Evolutionary conservation across 306 rosid species (phyloP), one percentile per base, ranked within the genome.

Genomic region (Ormosia emarginata): DNA sequence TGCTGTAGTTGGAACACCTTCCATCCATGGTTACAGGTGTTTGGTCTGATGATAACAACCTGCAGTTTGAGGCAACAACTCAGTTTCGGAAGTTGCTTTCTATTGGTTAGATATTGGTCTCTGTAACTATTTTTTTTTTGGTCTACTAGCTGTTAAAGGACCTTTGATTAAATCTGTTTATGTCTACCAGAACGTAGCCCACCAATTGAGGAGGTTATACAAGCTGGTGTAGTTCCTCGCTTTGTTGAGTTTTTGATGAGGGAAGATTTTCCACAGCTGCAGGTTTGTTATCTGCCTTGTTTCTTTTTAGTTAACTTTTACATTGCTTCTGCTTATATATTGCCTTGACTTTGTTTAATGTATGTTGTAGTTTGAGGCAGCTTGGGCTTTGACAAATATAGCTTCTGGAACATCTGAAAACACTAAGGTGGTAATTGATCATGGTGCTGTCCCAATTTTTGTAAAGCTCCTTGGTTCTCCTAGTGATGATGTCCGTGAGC

Each of bases 381-480:
- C 99, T 52, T 96, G 99, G 98, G 99, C 99, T 80, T 88, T 96
- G 82, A 96, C 99, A 56, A 96, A 96, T 77, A 96, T 96, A 79
- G 99, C 98, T 46, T 96, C 98, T 30, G 99, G 99, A 77, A 96
- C 99, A 41, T 96, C 99, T 49, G 98, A 96, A 77, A 89, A 96
- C 90, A 96, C 99, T 4, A 93, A 88, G 86, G 99, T 96, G 80
- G 99, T 96, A 15, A 94, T 96, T 55, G 99, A 92, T 66, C 97
- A 90, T 0, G 97, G 97, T 34, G 98, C 99, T 82, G 98, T 96
- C 58, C 99, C 99, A 3, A 91, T 96, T 70, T 96, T 96, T 81
- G 98, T 96, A 36, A 90, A 91, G 80, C 96, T 96, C 78, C 98
- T 96, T 85, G 91, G 86, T 82, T 96, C 98, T 81, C 88, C 97